Percentiles rank a stretch among this genome's conserved stretches.
Conservation (phyloP, 225 moss, liverwort and hornwort species). For the Lunularia cruciata region DNA sequence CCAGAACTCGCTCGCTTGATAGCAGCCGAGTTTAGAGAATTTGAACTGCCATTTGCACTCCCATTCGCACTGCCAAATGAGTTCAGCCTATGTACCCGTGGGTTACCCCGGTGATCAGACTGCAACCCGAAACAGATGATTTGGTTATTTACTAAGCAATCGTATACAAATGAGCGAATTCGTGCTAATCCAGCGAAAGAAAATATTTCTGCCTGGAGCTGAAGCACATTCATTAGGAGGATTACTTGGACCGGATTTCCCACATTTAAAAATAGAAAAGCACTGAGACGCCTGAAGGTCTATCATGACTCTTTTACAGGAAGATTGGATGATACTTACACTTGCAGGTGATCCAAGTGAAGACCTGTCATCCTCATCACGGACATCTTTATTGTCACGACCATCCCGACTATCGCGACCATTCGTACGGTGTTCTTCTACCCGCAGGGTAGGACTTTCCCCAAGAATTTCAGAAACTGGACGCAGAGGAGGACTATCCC, state of each 20-base stretch:
- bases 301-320: neutral
- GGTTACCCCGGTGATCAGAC: slow-evolving; percentile 66
- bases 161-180: neutral
- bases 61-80: slow-evolving; percentile 58
- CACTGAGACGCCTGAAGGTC: no score
- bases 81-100: slow-evolving; percentile 60
- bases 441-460: slow-evolving; percentile 68
- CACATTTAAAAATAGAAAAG: no score
- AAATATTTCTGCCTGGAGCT: no score
- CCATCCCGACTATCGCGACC: slow-evolving; percentile 47
- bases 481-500: slow-evolving; percentile 67
- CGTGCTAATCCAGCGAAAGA: neutral
- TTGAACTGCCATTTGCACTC: slow-evolving; percentile 25
- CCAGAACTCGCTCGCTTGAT: slow-evolving; percentile 65
- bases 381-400: slow-evolving; percentile 54
- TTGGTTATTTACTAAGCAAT: neutral
- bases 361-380: slow-evolving; percentile 50
- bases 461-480: slow-evolving; percentile 86
- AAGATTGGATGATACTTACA: slow-evolving; percentile 5
- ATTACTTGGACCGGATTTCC: no score
- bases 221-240: no score
- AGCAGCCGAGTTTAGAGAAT: slow-evolving; percentile 25
- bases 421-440: slow-evolving; percentile 68
- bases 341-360: slow-evolving; percentile 68
- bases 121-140: slow-evolving; percentile 19